Evolutionary conservation across 1,139 yeast species (phyloP), one percentile per base, ranked within the genome.

Genomic region (Sugiyamaella pinicola): DNA sequence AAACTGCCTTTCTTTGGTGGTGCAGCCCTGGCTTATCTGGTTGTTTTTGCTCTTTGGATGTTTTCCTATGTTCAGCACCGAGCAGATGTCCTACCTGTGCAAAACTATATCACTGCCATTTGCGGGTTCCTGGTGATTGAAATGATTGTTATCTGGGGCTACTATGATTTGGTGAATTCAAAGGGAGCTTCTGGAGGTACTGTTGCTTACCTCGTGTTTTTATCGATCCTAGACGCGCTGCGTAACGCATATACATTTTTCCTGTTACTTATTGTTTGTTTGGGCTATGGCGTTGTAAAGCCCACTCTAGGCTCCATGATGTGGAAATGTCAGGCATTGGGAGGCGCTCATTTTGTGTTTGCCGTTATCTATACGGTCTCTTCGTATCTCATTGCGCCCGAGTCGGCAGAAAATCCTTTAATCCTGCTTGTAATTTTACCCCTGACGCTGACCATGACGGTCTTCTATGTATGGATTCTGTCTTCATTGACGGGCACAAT

Each of bases 231-330:
- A 68, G 88, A 89, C 67, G 82, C 96, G 1, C 81, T 83, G 60
- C 86, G 95, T 64, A 80, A 88, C 55, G 85, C 97, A 0, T 89
- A 89, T 67, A 87, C 97, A 8, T 87, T 93, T 72, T 95, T 91
- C 73, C 73, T 95, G 63, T 74, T 95, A 54, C 76, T 93, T 58
- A 85, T 91, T 63, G 93, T 95, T 55, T 80, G 96, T 15, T 75
- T 91, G 61, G 99, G 99, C 31, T 95, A 91, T 70, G 97, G 99
- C 56, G 93, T 95, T 51, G 99, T 95, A 38, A 71, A 66, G 63
- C 88, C 96, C 49, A 85, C 90, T 61, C 78, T 95, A 57, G 89
- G 90, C 51, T 82, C 80, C 56, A 68, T 81, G 43, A 90, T 95
- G 96, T 76, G 84, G 64, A 83, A 80, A 68, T 86, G 96, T 69